A percentile compares a stretch with the other conserved stretches of the same genome.
Evolutionary conservation across 805 yeast species (phyloP).

Genomic region (Hemisphaericaspora nanyangensis): DNA sequence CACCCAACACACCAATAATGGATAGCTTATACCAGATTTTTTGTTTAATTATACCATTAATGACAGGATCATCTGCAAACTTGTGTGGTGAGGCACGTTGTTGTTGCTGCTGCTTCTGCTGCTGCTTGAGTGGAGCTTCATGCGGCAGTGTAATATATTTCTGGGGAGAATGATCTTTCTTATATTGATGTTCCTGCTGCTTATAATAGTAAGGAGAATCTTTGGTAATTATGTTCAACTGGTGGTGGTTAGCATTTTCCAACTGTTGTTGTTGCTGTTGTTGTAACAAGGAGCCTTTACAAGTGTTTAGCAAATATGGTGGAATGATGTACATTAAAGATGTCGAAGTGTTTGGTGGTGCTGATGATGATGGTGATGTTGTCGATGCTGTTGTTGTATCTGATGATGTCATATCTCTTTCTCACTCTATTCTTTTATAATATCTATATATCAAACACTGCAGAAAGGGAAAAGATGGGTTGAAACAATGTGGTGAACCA

Average conservation of each 20-base stretch:
- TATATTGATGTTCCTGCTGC: conserved; percentile 8
- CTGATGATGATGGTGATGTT: no score
- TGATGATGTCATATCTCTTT: no score
- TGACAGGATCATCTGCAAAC: conserved; percentile 25
- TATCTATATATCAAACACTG: no score
- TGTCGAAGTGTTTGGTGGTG: no score
- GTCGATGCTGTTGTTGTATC: no score
- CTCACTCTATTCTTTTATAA: no score
- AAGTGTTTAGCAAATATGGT: conserved; percentile 39
- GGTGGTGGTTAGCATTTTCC: no score
- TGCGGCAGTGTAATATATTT: no score
- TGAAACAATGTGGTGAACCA: no score
- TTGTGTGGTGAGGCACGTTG: not conserved
- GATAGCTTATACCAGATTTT: conserved; percentile 33
- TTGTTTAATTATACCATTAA: conserved; percentile 29
- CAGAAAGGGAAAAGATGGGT: no score
- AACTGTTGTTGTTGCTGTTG: conserved; percentile 17
- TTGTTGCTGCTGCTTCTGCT: not conserved
- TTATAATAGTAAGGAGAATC: conserved; percentile 22
- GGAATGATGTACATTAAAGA: conserved; percentile 30
- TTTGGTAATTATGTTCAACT: conserved; percentile 26
- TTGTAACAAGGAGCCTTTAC: conserved; percentile 31
- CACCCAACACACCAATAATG: conserved; percentile 33
- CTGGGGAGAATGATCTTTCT: no score
- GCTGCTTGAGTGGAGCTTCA: no score